Percentiles rank a stretch among this genome's conserved stretches.
Evolutionary conservation across 2,329 filamentous ascomycete species (phyloP).

Genomic region (Claviceps citrina): DNA sequence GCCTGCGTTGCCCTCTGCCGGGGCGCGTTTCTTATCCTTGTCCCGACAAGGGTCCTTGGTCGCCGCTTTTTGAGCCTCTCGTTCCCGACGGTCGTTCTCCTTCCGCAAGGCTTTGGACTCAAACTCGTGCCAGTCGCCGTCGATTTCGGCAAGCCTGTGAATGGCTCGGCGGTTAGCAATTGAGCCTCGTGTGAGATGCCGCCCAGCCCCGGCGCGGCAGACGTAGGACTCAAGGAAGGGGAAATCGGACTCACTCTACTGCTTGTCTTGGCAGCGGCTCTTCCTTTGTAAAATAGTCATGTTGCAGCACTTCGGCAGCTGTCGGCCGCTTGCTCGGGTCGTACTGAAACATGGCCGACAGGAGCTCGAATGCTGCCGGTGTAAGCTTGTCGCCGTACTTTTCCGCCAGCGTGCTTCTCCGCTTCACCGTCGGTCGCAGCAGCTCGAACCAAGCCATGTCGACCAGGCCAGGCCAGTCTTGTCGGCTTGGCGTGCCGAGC

Average conservation of each 20-base stretch:
- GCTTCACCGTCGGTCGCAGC: slow-evolving; percentile 60
- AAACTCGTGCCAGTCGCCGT: slow-evolving; percentile 97
- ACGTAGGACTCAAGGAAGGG: too few relatives aligned
- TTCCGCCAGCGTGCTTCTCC: slow-evolving; percentile 62
- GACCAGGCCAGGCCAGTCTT: slow-evolving; percentile 77
- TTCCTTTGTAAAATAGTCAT: slow-evolving; percentile 78
- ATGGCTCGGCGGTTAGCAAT: neutral
- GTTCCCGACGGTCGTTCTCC: slow-evolving; percentile 59
- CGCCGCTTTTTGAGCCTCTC: slow-evolving; percentile 32
- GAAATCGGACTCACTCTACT: slow-evolving; percentile 67
- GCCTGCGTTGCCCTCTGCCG: slow-evolving; percentile 16
- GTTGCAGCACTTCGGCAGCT: slow-evolving; percentile 68
- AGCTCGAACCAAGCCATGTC: slow-evolving; percentile 97
- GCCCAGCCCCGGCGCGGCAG: too few relatives aligned
- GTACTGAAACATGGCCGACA: slow-evolving; percentile 74
- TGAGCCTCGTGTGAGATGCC: too few relatives aligned
- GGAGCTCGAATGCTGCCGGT: slow-evolving; percentile 66
- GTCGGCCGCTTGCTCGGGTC: slow-evolving; percentile 73
- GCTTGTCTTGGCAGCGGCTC: slow-evolving; percentile 64
- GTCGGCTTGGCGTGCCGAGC: slow-evolving; percentile 70
- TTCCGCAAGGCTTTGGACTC: slow-evolving; percentile 89
- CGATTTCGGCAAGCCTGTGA: slow-evolving; percentile 54
- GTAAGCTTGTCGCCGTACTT: slow-evolving; percentile 68
- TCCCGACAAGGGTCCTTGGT: slow-evolving; percentile 22
- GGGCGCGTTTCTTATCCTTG: slow-evolving; percentile 25